Evolutionary conservation across 768 basidiomycete genomes (phyloP).

Genomic region (Dentipellis sp.): DNA sequence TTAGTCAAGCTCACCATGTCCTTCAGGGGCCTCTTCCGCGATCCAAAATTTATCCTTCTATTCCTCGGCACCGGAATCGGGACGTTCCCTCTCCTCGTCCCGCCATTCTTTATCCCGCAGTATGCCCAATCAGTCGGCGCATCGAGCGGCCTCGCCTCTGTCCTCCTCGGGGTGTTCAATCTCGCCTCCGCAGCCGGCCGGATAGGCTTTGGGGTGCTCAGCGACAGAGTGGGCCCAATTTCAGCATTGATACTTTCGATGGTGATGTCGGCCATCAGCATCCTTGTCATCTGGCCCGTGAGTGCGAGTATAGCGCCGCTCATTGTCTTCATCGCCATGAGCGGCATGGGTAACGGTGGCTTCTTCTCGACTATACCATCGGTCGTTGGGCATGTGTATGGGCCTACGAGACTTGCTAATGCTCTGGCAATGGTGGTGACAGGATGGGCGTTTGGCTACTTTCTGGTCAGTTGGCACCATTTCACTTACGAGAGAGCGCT

Average conservation of each 20-base stretch:
- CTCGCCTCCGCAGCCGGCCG: conserved; percentile 26
- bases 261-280: conserved; percentile 21
- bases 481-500: no score
- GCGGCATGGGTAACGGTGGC: conserved; percentile 22
- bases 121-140: conserved; percentile 23
- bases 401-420: conserved; percentile 19
- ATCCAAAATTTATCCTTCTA: conserved; percentile 19
- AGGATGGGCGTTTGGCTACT: conserved; percentile 23
- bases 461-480: conserved; percentile 11
- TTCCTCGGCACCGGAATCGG: conserved; percentile 25
- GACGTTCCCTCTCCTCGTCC: conserved; percentile 27
- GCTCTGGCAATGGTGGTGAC: conserved; percentile 27
- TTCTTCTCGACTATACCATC: conserved; percentile 27
- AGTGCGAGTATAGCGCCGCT: conserved; percentile 17
- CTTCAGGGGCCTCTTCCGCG: conserved; percentile 21
- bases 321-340: conserved; percentile 19
- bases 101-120: conserved; percentile 28
- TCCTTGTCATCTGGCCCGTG: conserved; percentile 18
- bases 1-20: no score
- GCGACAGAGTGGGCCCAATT: conserved; percentile 22
- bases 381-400: conserved; percentile 23
- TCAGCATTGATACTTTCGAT: conserved; percentile 20
- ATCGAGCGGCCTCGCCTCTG: conserved; percentile 16
- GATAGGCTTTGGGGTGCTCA: conserved; percentile 20
- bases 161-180: conserved; percentile 26